Evolutionary conservation across 331 rosid species (phyloP).

Genomic region (Rhamnella rubrinervis): DNA sequence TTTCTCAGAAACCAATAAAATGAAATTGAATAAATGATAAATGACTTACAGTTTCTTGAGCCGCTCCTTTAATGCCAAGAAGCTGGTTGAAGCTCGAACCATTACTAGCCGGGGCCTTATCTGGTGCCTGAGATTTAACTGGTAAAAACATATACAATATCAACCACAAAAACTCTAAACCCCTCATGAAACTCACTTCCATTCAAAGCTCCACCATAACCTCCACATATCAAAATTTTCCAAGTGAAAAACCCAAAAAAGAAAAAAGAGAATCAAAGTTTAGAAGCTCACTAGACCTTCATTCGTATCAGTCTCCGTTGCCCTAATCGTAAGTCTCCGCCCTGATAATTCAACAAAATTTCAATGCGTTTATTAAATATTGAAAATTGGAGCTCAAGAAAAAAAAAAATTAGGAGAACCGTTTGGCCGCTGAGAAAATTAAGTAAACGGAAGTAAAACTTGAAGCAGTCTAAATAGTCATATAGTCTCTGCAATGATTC

Average conservation of each 20-base stretch:
- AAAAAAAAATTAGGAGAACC: constrained; percentile 1
- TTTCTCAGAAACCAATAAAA: not conserved
- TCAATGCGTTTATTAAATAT: constrained; percentile 6
- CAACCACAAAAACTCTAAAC: constrained; percentile 3
- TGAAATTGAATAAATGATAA: not conserved
- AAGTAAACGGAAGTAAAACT: not conserved
- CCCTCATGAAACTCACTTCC: not conserved
- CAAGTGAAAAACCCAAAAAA: not conserved
- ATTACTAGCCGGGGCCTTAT: constrained; percentile 52
- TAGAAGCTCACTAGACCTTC: constrained; percentile 42
- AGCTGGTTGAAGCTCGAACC: constrained; percentile 96
- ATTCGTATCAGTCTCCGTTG: constrained; percentile 57
- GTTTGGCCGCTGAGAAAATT: not conserved
- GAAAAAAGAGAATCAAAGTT: not conserved
- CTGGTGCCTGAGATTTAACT: constrained; percentile 57
- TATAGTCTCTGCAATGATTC: constrained; percentile 17
- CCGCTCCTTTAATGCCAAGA: constrained; percentile 97
- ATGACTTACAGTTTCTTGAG: constrained; percentile 78
- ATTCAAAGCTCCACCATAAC: not conserved
- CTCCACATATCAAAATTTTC: not conserved
- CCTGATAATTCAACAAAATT: constrained; percentile 30
- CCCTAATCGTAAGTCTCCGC: constrained; percentile 51
- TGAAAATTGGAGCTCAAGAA: not conserved
- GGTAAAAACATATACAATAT: constrained; percentile 11
- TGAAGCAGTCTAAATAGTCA: not conserved